Base-by-base conservation (phyloP, 176 grass and related monocot genomes). In the Aechmea fasciata region DNA sequence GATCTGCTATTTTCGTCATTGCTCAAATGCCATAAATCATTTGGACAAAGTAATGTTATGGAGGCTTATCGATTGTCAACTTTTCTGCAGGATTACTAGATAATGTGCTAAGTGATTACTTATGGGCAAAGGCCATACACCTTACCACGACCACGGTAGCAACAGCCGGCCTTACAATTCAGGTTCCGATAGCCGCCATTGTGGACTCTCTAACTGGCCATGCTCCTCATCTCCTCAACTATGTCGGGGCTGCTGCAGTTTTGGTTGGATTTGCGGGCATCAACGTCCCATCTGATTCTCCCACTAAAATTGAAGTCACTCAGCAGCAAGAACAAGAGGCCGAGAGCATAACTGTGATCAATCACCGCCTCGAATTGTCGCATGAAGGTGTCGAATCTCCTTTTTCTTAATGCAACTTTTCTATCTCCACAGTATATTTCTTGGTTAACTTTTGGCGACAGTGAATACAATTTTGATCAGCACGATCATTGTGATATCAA, bases 71-170 rank as follows among this genome's bases (percentile, higher is more conserved):
- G 50, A 55, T 11, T 84, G 12, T 52, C 13, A 12, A 9, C 12
- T 83, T 69, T 55, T 74, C 51, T 80, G 11, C 63, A 99, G 94
- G 94, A 72, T 87, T 99, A 66, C 65, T 99, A 73, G 94, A 99
- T 71, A 99, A 99, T 80, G 94, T 99, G 64, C 62, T 93, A 69
- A 99, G 94, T 8, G 94, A 99, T 50, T 99, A 88, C 79, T 73
- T 99, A 52, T 99, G 94, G 94, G 90, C 85, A 57, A 93, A 99
- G 75, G 94, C 89, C 17, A 93, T 90, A 18, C 84, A 79, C 50
- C 81, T 99, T 73, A 99, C 94, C 15, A 93, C 94, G 52, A 99
- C 94, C 33, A 99, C 90, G n/a, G 90, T 99, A 0, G 94, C 94
- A 20, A 99, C 94, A 13, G 89, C 90, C 67, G 94, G 94, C 65